Evolutionary conservation across 345 rosid species (phyloP), one percentile per base, ranked within the genome.

Genomic region (Jatropha curcas): DNA sequence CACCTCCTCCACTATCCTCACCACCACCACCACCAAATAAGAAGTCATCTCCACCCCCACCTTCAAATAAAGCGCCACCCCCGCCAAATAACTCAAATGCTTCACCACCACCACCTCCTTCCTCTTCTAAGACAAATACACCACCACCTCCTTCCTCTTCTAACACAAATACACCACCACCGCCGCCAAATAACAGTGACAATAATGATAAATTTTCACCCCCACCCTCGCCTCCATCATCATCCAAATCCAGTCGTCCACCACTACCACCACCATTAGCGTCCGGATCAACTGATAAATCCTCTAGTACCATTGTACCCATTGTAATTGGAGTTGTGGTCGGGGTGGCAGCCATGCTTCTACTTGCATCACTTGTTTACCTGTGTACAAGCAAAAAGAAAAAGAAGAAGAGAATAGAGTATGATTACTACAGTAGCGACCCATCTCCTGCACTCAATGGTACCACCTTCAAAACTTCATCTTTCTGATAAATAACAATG

Each of bases 321-420:
- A 50, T 83, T 48, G 37, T 67, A 2, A 74, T 63, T 7, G 97
- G 89, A 43, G 71, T 87, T 13, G 87, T 30, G 16, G 86, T 65
- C 46, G 83, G 84, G 39, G 53, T 60, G 3, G 90, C 71, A 24
- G 85, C 71, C 50, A 30, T 91, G 57, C 48, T 89, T 64, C 19
- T 89, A 45, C 70, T 87, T n/a, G n/a, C n/a, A n/a, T n/a, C n/a
- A n/a, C n/a, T 58, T 70, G 81, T 14, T 56, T 69, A 73, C 48
- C 60, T 85, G 31, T 79, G 84, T 25, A 73, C 86, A 53, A 74
- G 83, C 71, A 79, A 81, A 46, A 86, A 82, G 59, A 91, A 83
- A 82, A 89, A 71, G 85, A 86, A 77, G 71, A 82, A 77, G 69
- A 81, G 74, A 72, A 56, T 70, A 57, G 77, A 77, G 39, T 56